A percentile compares a stretch with the other conserved stretches of the same genome.
phyloP scores from a whole-genome alignment of 2,329 filamentous ascomycete species.

The Bertia moriformis region DNA sequence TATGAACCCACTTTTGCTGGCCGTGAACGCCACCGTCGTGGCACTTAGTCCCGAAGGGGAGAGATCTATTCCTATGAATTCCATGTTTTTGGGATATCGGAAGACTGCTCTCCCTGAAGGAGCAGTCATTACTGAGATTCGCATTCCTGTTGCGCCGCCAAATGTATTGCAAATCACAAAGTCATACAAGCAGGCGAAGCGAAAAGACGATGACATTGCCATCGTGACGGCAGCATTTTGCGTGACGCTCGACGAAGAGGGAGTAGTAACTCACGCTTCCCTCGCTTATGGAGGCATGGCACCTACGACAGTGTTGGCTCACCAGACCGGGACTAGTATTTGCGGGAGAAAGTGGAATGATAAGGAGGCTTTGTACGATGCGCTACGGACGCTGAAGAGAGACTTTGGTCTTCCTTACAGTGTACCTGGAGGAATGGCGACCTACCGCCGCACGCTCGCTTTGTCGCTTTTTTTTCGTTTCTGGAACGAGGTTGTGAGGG shows the following conservation, averaged over 20 bases:
- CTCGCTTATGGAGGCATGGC: constrained; percentile 94
- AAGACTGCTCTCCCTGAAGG: constrained; percentile 67
- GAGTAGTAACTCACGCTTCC: constrained; percentile 59
- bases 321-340: constrained; percentile 60
- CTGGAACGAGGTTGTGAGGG: constrained; percentile 72
- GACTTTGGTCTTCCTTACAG: constrained; percentile 84
- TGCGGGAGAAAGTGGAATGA: constrained; percentile 68
- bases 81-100: constrained; percentile 87
- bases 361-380: constrained; percentile 69
- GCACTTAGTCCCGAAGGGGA: constrained; percentile 59
- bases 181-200: constrained; percentile 90
- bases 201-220: constrained; percentile 96
- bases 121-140: constrained; percentile 72
- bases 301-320: constrained; percentile 75
- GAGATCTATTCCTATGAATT: constrained; percentile 75
- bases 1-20: constrained; percentile 84
- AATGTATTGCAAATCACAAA: constrained; percentile 27
- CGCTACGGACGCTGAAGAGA: constrained; percentile 74
- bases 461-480: constrained; percentile 94
- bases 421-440: constrained; percentile 94
- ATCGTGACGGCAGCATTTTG: constrained; percentile 84
- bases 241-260: constrained; percentile 53
- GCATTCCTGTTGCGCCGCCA: constrained; percentile 59
- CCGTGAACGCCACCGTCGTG: constrained; percentile 66
- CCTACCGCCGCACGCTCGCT: constrained; percentile 79